phyloP scores from a whole-genome alignment of 129 eudicot species.

The Solidago caesia region DNA sequence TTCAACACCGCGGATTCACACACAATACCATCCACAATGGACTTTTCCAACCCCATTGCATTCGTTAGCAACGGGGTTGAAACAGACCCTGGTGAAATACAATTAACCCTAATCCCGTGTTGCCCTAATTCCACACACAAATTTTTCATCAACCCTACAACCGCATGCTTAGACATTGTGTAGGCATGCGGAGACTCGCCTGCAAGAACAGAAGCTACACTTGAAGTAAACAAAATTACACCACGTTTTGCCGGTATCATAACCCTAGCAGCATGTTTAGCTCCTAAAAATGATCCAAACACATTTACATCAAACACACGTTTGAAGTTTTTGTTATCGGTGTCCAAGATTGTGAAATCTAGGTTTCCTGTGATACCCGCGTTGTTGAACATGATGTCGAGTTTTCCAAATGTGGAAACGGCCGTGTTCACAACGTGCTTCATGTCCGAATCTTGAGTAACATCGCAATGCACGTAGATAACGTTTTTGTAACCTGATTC shows the following conservation, averaged over 20 bases:
- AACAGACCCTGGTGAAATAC: conserved; percentile 56
- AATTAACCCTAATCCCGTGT: conserved; percentile 64
- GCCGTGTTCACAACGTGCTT: conserved; percentile 41
- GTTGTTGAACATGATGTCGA: conserved; percentile 78
- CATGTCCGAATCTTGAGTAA: conserved; percentile 48
- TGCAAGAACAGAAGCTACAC: conserved; percentile 32
- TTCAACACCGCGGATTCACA: conserved; percentile 41
- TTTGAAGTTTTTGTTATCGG: conserved; percentile 54
- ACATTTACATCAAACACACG: conserved; percentile 65
- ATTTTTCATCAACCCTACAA: conserved; percentile 64
- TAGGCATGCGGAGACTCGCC: conserved; percentile 66
- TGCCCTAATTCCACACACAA: conserved; percentile 66
- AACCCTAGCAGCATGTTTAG: conserved; percentile 75
- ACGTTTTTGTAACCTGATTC: conserved; percentile 11
- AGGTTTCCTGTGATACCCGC: conserved; percentile 60
- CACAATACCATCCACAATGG: conserved; percentile 44
- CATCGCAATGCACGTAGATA: conserved; percentile 13
- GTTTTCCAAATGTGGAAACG: conserved; percentile 44
- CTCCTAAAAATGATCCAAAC: conserved; percentile 58
- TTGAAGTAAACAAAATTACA: conserved; percentile 61
- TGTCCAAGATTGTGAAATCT: conserved; percentile 39
- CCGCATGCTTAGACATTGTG: conserved; percentile 60
- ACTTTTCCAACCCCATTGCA: conserved; percentile 41
- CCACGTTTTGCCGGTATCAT: conserved; percentile 74
- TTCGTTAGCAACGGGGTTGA: conserved; percentile 52